Percentiles rank a stretch among this genome's conserved stretches.
These are phyloP conservation scores for Hortaea werneckii DNA, from an alignment of 2,329 filamentous ascomycete genomes.

Conservation along the genomic window DNA sequence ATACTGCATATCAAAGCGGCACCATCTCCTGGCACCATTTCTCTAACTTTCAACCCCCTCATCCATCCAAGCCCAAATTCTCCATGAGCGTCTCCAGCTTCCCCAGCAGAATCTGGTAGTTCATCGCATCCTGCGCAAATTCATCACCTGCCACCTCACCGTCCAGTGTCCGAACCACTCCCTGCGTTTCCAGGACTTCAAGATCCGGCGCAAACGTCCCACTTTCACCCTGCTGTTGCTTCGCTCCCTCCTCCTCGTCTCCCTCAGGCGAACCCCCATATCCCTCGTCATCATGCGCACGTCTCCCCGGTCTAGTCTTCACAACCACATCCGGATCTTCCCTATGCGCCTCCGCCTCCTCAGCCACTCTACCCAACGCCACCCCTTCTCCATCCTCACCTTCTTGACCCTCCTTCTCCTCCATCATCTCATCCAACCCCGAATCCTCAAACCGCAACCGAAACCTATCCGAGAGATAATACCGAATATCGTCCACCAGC, in stretches of 20 bases:
- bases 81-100: conserved; percentile 81
- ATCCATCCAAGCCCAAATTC: conserved; percentile 62
- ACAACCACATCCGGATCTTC: conserved; percentile 6
- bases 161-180: conserved; percentile 61
- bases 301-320: no score
- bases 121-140: conserved; percentile 75
- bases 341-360: conserved; percentile 7
- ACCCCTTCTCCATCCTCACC: neutral
- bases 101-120: conserved; percentile 73
- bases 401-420: conserved; percentile 34
- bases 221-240: neutral
- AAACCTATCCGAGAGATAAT: conserved; percentile 84
- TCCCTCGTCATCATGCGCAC: conserved; percentile 20
- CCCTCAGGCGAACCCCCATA: conserved; percentile 7
- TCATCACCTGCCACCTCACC: conserved; percentile 74
- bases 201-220: conserved; percentile 3
- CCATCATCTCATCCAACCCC: conserved; percentile 72
- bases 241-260: neutral
- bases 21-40: no score
- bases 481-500: conserved; percentile 87
- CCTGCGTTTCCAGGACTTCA: conserved; percentile 9
- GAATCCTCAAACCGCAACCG: conserved; percentile 80
- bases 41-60: neutral
- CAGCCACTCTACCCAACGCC: conserved; percentile 13
- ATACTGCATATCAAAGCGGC: no score